Base-by-base conservation (phyloP, 371 early-diverging fungal genomes). In the Mucor irregularis region DNA sequence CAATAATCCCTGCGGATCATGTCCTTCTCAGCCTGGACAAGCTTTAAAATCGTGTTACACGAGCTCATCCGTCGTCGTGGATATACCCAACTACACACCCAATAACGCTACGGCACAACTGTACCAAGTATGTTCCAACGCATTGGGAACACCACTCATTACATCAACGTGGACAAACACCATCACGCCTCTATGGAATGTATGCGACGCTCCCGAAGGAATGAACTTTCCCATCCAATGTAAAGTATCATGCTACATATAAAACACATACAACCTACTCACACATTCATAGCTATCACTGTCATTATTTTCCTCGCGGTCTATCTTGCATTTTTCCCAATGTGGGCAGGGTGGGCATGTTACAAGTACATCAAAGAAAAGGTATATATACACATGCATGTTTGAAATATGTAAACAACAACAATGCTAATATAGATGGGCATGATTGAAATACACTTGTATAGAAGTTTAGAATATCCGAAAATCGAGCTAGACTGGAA, bases 61-160 rank as follows among this genome's bases (percentile, higher is more conserved):
- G 13, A 30, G 28, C 17, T n/a, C 16, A n/a, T 30, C 46, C 10
- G 26, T 46, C 4, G 10, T 29, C 17, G 52, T 52, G 0, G 52
- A 52, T 31, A 52, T 52, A 25, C 42, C 40, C 5, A 52, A 67
- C 28, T 81, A 72, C 44, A 61, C 73, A 28, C 69, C 81, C 1
- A 44, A 64, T 21, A 73, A 71, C 8, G 69, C 69, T 19, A 54
- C 68, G 2, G 44, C 52, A 25, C 82, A 79, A 46, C 61, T 67
- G 9, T 58, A 68, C 28, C 49, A 49, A 3, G 49, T 71, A 0
- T 84, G 85, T 37, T 73, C 74, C 0, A 33, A 39, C 4, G 54
- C 62, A 6, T 48, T 68, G 17, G 52, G 66, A 5, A 59, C 58
- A 31, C 37, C 55, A 25, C 4, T 53, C 2, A 52, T 52, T 14